Conservation (phyloP, 768 basidiomycete genomes). For the Xanthoconium stramineum region DNA sequence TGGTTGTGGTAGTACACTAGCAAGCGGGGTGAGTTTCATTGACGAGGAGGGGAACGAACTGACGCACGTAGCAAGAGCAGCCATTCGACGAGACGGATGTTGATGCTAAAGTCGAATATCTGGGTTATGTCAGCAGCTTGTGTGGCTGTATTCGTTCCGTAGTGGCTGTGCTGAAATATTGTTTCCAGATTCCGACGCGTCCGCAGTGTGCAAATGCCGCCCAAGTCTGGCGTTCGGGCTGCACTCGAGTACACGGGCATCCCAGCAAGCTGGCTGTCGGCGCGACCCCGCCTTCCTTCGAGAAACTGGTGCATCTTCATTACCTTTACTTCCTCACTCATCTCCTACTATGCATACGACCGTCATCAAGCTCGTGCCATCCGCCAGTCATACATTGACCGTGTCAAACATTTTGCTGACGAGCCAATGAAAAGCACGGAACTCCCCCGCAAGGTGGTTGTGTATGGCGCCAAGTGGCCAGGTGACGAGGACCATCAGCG, state of each 20-base stretch:
- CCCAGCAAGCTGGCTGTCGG: constrained; percentile 75
- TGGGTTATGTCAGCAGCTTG: constrained; percentile 19
- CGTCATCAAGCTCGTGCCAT: constrained; percentile 75
- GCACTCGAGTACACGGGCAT: constrained; percentile 69
- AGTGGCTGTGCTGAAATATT: constrained; percentile 22
- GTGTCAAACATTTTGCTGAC: constrained; percentile 75
- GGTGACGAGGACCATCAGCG: constrained; percentile 92
- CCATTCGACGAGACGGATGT: constrained; percentile 39
- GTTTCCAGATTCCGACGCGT: constrained; percentile 21
- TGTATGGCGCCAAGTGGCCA: constrained; percentile 89
- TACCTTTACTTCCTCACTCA: constrained; percentile 62
- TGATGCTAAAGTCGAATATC: not conserved
- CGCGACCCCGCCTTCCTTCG: constrained; percentile 82
- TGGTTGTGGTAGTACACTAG: constrained; percentile 68
- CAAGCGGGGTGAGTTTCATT: constrained; percentile 1
- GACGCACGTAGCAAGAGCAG: constrained; percentile 76
- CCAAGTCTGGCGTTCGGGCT: constrained; percentile 53
- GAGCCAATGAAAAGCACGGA: constrained; percentile 62
- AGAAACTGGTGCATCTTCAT: constrained; percentile 95
- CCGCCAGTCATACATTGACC: constrained; percentile 72
- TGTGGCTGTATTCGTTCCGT: constrained; percentile 20
- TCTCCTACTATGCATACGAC: constrained; percentile 84
- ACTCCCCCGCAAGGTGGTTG: constrained; percentile 73
- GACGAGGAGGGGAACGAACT: not conserved
- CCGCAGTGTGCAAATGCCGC: not conserved